phyloP scores from a whole-genome alignment of 2,329 filamentous ascomycete species.

The Pezicula radicicola region DNA sequence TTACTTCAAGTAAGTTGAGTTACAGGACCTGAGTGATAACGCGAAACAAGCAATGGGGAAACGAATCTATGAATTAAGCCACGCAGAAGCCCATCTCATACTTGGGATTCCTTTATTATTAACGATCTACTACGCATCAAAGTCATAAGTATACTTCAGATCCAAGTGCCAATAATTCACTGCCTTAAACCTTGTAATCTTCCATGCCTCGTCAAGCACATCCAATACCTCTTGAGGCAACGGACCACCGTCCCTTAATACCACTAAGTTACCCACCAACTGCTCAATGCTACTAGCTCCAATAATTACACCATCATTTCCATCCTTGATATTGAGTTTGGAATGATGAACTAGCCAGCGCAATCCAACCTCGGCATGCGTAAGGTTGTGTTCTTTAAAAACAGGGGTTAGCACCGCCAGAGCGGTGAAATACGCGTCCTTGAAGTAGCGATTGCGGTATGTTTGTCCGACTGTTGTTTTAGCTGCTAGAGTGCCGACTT shows the following conservation, averaged over 20 bases:
- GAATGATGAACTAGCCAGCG: slow-evolving; percentile 74
- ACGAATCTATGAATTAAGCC: too few species aligned
- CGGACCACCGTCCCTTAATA: slow-evolving; percentile 30
- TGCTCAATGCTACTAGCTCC: slow-evolving; percentile 55
- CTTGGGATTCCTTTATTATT: too few species aligned
- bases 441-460: slow-evolving; percentile 37
- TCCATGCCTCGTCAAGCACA: slow-evolving; percentile 35
- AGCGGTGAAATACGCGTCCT: slow-evolving; percentile 40
- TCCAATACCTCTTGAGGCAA: slow-evolving; percentile 37
- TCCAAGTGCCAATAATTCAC: slow-evolving; percentile 31
- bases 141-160: neutral
- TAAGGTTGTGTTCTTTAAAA: slow-evolving; percentile 56
- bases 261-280: slow-evolving; percentile 49
- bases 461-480: slow-evolving; percentile 34
- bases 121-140: too few species aligned
- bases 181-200: slow-evolving; percentile 24
- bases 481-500: slow-evolving; percentile 13
- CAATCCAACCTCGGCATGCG: slow-evolving; percentile 70
- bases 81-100: too few species aligned
- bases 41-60: too few species aligned
- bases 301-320: slow-evolving; percentile 56
- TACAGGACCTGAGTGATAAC: too few species aligned
- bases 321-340: slow-evolving; percentile 42
- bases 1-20: too few species aligned
- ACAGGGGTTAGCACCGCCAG: slow-evolving; percentile 35